phyloP scores from a whole-genome alignment of 805 yeast species.

The Lipomyces yamadae region DNA sequence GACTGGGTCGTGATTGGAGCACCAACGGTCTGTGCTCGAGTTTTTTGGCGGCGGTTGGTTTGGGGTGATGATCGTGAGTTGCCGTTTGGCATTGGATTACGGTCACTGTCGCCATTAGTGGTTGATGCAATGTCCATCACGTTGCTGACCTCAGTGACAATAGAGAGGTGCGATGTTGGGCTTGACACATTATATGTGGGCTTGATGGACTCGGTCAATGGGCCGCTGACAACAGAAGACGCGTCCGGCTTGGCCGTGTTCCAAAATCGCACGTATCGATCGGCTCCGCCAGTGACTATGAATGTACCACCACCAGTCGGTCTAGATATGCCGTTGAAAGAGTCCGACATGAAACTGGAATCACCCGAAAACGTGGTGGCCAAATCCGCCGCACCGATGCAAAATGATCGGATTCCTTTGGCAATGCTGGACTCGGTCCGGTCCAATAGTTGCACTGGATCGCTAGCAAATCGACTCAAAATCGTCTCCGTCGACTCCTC shows the following conservation, averaged over 20 bases:
- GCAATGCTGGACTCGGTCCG: constrained; percentile 25
- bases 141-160: constrained; percentile 22
- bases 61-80: constrained; percentile 13
- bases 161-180: constrained; percentile 11
- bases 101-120: constrained; percentile 46
- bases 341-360: constrained; percentile 18
- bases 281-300: constrained; percentile 45
- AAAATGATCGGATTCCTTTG: constrained; percentile 37
- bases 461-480: constrained; percentile 39
- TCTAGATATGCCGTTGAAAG: constrained; percentile 10
- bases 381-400: constrained; percentile 26
- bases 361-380: constrained; percentile 18
- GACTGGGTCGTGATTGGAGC: constrained; percentile 20
- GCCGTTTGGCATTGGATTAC: constrained; percentile 41
- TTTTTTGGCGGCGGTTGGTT: constrained; percentile 19
- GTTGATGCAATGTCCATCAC: constrained; percentile 36
- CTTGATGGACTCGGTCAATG: constrained; percentile 34
- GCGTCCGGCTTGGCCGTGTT: constrained; percentile 45
- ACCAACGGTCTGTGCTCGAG: constrained; percentile 11
- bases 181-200: constrained; percentile 23
- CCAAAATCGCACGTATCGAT: constrained; percentile 47
- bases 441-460: constrained; percentile 31
- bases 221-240: constrained; percentile 45
- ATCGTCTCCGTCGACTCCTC: constrained; percentile 33
- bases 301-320: constrained; percentile 29